Evolutionary conservation across 2,329 filamentous ascomycete genomes (phyloP), one percentile per base, ranked within the genome.

Genomic region (Intubia oerlemansii): DNA sequence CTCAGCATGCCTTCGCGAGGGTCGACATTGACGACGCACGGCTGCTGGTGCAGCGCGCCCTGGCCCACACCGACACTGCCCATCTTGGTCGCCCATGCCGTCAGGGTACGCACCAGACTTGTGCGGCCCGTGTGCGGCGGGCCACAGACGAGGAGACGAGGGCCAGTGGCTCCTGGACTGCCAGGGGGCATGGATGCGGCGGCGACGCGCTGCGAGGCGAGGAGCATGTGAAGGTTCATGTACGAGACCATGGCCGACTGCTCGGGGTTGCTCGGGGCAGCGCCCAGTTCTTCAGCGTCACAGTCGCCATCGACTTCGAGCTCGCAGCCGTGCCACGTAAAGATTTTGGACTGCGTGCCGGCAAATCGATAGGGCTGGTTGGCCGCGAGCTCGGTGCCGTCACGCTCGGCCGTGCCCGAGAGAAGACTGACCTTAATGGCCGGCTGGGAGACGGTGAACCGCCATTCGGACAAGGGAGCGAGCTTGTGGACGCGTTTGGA

Each of bases 321-420:
- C 30, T 70, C 70, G 51, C 82, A 93, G 41, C 88, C 85, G 44
- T 85, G 71, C 75, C 81, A 92, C 28, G 84, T 91, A 49, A 79
- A 79, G 43, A 98, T 75, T 35, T 85, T 84, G 33, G 78, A 77
- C 54, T 90, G 90, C 39, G 66, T 66, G 32, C 80, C 78, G 25
- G 66, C 63, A 50, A 98, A 85, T 18, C 62, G 72, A 54, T 95
- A 95, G 8, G 66, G 62, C 29, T 76, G 75, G 32, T 75, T 76
- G 8, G 67, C 62, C 9, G 82, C 82, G 24, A 98, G 74, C 53
- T 98, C 88, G 31, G 85, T 84, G 45, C 88, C 88, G 46, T 95
- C 92, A 44, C 91, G 70, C 50, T 98, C 88, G 27, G 85, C 88
- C 2, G 74, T 81, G 35, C 88, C 88, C 19, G 64, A 68, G 32